A percentile compares a stretch with the other conserved stretches of the same genome.
These are phyloP conservation scores for Chrysophaeum taylorii DNA, from an alignment of 352 stramenopile species.

Conservation along the genomic window DNA sequence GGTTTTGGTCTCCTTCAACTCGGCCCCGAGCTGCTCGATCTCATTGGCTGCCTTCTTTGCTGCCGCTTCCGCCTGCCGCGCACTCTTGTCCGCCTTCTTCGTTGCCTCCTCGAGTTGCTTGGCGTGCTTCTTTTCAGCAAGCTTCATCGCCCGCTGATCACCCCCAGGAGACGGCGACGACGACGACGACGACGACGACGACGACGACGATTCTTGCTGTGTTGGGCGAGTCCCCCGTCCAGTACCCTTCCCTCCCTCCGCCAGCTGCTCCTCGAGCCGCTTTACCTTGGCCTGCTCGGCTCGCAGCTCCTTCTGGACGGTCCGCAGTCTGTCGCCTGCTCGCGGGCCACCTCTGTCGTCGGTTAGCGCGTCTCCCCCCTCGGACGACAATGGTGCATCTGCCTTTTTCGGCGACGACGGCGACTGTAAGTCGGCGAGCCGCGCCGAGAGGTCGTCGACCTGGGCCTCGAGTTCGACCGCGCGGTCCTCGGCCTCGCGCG, in stretches of 20 bases:
- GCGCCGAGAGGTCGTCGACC: too few species aligned
- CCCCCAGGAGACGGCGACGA: too few species aligned
- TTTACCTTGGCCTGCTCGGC: slow-evolving; percentile 9
- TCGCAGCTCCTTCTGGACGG: background rate
- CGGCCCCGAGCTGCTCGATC: background rate
- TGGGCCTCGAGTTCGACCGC: slow-evolving; percentile 17
- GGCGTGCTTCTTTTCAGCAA: slow-evolving; percentile 32
- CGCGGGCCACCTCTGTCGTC: too few species aligned
- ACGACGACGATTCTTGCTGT: too few species aligned
- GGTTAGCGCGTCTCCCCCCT: too few species aligned
- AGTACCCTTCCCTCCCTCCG: background rate
- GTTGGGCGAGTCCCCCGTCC: background rate
- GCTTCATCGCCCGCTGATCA: background rate
- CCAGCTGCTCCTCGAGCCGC: slow-evolving; percentile 14
- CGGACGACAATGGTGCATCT: too few species aligned
- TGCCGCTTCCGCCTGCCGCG: slow-evolving; percentile 14
- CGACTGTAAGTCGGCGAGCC: too few species aligned
- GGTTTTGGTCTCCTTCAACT: slow-evolving; percentile 14
- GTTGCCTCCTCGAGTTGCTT: slow-evolving; percentile 20
- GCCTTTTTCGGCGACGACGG: too few species aligned
- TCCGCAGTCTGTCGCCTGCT: too few species aligned
- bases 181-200: too few species aligned
- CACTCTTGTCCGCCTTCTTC: slow-evolving; percentile 19
- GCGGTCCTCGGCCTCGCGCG: slow-evolving; percentile 14
- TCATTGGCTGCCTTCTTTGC: slow-evolving; percentile 10